Percentiles rank a stretch among this genome's conserved stretches.
These are phyloP conservation scores for Gomphus bonarii DNA, from an alignment of 1,284 basidiomycete genomes.

Conservation along the genomic window DNA sequence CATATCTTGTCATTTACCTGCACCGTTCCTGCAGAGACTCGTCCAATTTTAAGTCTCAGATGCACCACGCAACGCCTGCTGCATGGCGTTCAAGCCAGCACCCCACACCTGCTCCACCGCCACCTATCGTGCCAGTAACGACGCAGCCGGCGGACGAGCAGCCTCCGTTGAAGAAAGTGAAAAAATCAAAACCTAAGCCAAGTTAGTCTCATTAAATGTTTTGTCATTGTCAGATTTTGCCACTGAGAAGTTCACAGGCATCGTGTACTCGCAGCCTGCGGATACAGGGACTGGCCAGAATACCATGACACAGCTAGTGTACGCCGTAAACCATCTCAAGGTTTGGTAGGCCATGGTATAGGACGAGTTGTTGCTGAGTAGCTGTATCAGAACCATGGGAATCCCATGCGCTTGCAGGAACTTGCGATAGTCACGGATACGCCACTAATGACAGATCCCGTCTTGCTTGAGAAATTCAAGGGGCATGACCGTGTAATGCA, in stretches of 20 bases:
- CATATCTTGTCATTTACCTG: background rate
- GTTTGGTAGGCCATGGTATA: slow-evolving; percentile 22
- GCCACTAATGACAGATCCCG: slow-evolving; percentile 61
- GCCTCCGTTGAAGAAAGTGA: slow-evolving; percentile 20
- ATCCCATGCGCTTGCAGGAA: slow-evolving; percentile 79
- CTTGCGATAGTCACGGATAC: slow-evolving; percentile 71
- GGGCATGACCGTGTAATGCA: slow-evolving; percentile 69
- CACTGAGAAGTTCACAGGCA: slow-evolving; percentile 28
- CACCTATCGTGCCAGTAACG: slow-evolving; percentile 14
- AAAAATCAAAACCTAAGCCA: slow-evolving; percentile 59
- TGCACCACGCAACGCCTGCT: slow-evolving; percentile 46
- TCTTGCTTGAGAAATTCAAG: slow-evolving; percentile 69
- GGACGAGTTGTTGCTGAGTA: slow-evolving; percentile 12
- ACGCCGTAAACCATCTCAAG: slow-evolving; percentile 77
- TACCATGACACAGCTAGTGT: slow-evolving; percentile 80
- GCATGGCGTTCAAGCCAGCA: slow-evolving; percentile 62
- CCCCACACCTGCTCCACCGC: slow-evolving; percentile 27
- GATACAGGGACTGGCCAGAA: slow-evolving; percentile 75
- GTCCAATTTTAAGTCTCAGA: slow-evolving; percentile 45
- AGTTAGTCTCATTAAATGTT: slow-evolving; percentile 28
- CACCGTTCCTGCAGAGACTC: slow-evolving; percentile 47
- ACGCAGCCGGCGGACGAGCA: slow-evolving; percentile 18
- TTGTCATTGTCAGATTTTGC: background rate
- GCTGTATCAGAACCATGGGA: slow-evolving; percentile 46
- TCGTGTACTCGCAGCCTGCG: slow-evolving; percentile 78